Evolutionary conservation across 768 basidiomycete species (phyloP).

Genomic region (Naematelia encephala): DNA sequence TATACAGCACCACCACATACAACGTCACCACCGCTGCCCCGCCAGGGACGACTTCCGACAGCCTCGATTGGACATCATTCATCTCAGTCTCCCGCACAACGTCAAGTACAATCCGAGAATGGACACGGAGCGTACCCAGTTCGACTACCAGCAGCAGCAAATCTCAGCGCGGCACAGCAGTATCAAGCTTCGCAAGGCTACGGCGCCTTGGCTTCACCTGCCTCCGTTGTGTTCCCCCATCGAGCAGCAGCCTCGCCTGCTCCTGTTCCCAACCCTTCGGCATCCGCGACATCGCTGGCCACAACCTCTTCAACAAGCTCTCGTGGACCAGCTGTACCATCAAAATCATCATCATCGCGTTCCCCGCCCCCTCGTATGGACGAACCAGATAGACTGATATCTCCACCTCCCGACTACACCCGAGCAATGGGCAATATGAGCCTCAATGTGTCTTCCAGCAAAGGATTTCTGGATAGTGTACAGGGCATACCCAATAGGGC

Average conservation of each 20-base stretch:
- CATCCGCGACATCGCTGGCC: constrained; percentile 12
- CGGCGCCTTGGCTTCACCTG: constrained; percentile 24
- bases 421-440: constrained; percentile 15
- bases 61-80: constrained; percentile 8
- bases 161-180: background rate
- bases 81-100: constrained; percentile 1
- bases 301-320: background rate
- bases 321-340: background rate
- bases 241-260: constrained; percentile 15
- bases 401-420: constrained; percentile 25
- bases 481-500: constrained; percentile 21
- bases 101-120: background rate
- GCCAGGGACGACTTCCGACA: constrained; percentile 5
- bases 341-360: constrained; percentile 6
- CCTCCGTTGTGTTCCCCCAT: constrained; percentile 27
- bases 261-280: constrained; percentile 9
- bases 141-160: constrained; percentile 12
- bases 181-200: constrained; percentile 6
- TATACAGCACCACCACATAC: constrained; percentile 37
- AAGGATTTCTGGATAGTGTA: constrained; percentile 20
- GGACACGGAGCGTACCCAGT: constrained; percentile 3
- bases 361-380: constrained; percentile 15
- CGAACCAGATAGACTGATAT: constrained; percentile 8
- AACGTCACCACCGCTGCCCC: constrained; percentile 26
- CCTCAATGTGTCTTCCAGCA: background rate